Base-by-base conservation (phyloP, 306 rosid genomes). In the Trichosanthes cucumerina region DNA sequence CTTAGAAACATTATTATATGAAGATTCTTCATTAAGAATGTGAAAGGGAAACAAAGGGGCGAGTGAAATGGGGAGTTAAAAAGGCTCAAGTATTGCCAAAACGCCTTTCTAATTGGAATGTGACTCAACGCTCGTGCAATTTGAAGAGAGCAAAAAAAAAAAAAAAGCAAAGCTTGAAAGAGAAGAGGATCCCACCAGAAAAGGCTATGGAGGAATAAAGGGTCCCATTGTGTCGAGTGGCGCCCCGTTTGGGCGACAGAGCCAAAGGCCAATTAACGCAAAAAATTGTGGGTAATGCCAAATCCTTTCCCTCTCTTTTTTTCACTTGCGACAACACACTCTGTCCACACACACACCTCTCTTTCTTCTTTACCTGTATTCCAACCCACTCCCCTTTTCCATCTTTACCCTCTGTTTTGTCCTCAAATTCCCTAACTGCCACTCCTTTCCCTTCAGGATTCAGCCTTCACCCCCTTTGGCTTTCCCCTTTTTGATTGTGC, bases 181-280 rank as follows among this genome's bases (percentile, higher is more conserved):
- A 52, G 47, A 62, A 58, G 23, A n/a, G 77, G 87, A 82, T 80
- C 86, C 91, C 82, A 49, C 69, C 7, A 60, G 24, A 79, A 69
- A 77, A 79, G 52, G 28, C n/a, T 8, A 52, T 16, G 46, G 66
- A 85, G 77, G 56, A 63, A 65, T 44, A 21, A 14, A 1, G 43
- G 93, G 97, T 66, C 91, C 96, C 90, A 73, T 44, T 7, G 4
- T 90, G 97, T 90, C 93, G 86, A 84, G 43, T 86, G 91, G 96
- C 79, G 36, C 66, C 90, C 88, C 88, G 83, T 65, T 86, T 79
- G 82, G 88, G 93, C 68, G 49, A 85, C 97, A 90, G 3, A 19
- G 68, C 86, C 81, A 76, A 81, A 86, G 92, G 92, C 83, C 93
- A 88, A 83, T 65, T 71, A 77, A 44, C 58, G 79, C 62, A 4